Percentiles rank a stretch among this genome's conserved stretches.
Evolutionary conservation across 306 rosid genomes (phyloP).

Genomic region (Albizia julibrissin): DNA sequence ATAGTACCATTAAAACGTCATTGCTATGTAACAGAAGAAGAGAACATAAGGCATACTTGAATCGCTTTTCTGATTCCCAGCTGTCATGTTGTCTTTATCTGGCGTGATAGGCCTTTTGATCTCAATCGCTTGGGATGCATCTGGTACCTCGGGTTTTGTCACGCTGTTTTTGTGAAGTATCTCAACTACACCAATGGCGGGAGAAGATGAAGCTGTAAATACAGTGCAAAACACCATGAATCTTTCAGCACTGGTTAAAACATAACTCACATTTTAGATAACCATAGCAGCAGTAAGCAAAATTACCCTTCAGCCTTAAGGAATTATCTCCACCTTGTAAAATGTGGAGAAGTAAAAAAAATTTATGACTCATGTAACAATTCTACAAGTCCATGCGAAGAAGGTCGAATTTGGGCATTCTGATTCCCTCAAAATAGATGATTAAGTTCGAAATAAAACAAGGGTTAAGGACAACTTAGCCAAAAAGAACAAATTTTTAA

Average conservation of each 20-base stretch:
- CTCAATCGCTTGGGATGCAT: slow-evolving; percentile 36
- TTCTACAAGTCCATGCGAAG: neutral
- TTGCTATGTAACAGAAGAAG: slow-evolving; percentile 14
- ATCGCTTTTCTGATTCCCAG: slow-evolving; percentile 41
- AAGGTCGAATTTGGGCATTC: neutral
- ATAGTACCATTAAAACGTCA: slow-evolving; percentile 13
- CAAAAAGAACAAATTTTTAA: neutral
- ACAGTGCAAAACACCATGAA: slow-evolving; percentile 24
- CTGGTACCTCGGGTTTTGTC: slow-evolving; percentile 33
- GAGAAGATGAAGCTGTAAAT: slow-evolving; percentile 41
- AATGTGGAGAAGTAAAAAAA: neutral
- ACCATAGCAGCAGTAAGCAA: neutral
- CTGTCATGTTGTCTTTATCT: slow-evolving; percentile 18
- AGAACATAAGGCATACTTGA: neutral
- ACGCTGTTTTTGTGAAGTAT: neutral
- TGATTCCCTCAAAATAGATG: neutral
- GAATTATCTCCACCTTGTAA: neutral
- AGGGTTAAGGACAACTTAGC: neutral
- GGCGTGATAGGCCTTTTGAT: slow-evolving; percentile 18
- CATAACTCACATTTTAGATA: neutral
- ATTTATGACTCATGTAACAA: neutral
- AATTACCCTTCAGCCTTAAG: neutral
- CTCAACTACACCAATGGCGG: slow-evolving; percentile 11
- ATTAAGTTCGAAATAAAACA: neutral
- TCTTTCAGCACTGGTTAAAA: neutral